Percentiles rank a stretch among this genome's conserved stretches.
Evolutionary conservation across 202 grass and related monocot species (phyloP).

Genomic region (Panicum virgatum): DNA sequence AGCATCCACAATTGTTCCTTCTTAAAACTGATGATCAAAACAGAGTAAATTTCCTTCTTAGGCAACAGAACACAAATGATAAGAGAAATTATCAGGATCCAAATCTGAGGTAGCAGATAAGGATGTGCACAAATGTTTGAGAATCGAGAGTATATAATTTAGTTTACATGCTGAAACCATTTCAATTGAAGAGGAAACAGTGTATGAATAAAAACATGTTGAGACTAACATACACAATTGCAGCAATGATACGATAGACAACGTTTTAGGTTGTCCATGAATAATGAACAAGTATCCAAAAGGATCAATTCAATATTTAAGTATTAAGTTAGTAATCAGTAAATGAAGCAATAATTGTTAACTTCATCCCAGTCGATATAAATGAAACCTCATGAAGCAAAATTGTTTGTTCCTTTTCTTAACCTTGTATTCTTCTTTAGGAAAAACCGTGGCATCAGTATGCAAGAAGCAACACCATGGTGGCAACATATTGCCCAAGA

Average conservation of each 20-base stretch:
- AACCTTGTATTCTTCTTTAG: background rate
- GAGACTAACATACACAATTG: background rate
- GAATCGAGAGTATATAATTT: background rate
- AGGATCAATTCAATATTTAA: background rate
- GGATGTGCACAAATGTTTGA: background rate
- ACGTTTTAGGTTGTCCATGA: background rate
- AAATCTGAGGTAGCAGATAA: background rate
- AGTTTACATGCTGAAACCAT: background rate
- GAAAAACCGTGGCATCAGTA: background rate
- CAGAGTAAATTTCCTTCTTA: background rate
- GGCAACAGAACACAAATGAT: background rate
- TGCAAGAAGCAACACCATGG: background rate
- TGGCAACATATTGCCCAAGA: background rate
- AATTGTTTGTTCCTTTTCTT: background rate
- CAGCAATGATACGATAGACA: background rate
- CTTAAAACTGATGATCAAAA: slow-evolving; percentile 29
- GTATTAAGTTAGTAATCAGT: background rate
- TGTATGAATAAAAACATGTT: background rate
- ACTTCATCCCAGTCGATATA: background rate
- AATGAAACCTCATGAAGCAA: background rate
- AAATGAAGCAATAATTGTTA: background rate
- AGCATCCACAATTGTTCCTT: slow-evolving; percentile 59
- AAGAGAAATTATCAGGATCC: background rate
- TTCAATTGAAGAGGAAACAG: background rate
- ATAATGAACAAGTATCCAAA: background rate